Conservation (phyloP, 2,329 filamentous ascomycete genomes). For the Thelonectria rubi region DNA sequence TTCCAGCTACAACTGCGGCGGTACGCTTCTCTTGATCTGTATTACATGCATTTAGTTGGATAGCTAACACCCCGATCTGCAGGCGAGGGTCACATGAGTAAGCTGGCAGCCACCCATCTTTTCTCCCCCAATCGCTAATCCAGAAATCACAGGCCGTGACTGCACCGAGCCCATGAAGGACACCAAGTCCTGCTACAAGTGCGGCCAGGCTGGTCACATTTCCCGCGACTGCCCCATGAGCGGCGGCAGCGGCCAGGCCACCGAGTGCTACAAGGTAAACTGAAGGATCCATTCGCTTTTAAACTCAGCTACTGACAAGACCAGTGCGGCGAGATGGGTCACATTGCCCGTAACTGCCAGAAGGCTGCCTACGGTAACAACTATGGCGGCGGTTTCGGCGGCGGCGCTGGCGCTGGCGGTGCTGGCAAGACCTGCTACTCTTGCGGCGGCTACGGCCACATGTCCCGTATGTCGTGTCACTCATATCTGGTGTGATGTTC, state of each 20-base stretch:
- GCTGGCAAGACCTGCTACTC: slow-evolving; percentile 94
- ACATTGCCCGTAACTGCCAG: slow-evolving; percentile 93
- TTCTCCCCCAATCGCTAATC: slow-evolving; percentile 23
- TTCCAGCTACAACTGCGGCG: slow-evolving; percentile 80
- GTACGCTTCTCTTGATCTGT: slow-evolving; percentile 58
- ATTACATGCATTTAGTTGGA: slow-evolving; percentile 1
- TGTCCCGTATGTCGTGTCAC: slow-evolving; percentile 73
- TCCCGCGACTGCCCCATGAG: slow-evolving; percentile 82
- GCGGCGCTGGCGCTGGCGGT: slow-evolving; percentile 50
- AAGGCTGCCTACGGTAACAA: slow-evolving; percentile 64
- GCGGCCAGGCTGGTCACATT: slow-evolving; percentile 87
- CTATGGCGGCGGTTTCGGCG: slow-evolving; percentile 58
- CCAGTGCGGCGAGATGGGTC: slow-evolving; percentile 90
- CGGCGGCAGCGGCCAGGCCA: slow-evolving; percentile 57
- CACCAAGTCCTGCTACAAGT: slow-evolving; percentile 80
- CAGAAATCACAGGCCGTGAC: slow-evolving; percentile 73
- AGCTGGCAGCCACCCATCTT: slow-evolving; percentile 46
- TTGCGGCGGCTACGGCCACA: slow-evolving; percentile 95
- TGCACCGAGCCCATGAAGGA: slow-evolving; percentile 91
- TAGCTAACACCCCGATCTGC: slow-evolving; percentile 40
- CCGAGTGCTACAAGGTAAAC: slow-evolving; percentile 87
- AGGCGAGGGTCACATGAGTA: slow-evolving; percentile 81
- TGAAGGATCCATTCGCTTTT: neutral
- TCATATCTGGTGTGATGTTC: neutral
- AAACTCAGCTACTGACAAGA: slow-evolving; percentile 20